phyloP scores from a whole-genome alignment of 768 basidiomycete genomes.

The Lactifluus piperatus region DNA sequence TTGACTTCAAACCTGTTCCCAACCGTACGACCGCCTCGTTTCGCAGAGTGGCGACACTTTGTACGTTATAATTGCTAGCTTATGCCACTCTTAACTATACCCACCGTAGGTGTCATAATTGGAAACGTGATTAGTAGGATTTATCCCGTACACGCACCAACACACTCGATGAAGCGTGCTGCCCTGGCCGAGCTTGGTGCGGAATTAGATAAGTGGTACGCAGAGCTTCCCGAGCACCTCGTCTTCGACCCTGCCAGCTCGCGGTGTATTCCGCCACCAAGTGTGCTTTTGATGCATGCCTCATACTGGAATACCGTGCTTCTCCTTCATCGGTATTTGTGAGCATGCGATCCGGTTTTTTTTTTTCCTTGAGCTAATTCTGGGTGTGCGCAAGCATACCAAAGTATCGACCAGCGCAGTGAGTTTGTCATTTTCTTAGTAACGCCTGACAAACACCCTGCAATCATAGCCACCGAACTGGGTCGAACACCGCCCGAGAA shows the following conservation, averaged over 20 bases:
- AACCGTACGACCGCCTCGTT: conserved; percentile 46
- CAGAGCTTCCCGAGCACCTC: conserved; percentile 55
- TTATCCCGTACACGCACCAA: conserved; percentile 54
- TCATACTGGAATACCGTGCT: conserved; percentile 72
- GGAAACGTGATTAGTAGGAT: conserved; percentile 58
- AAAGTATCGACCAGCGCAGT: conserved; percentile 52
- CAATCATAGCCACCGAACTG: conserved; percentile 2
- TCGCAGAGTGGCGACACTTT: conserved; percentile 46
- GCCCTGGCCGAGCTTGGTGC: conserved; percentile 50
- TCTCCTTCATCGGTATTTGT: conserved; percentile 73
- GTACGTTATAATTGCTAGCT: conserved; percentile 32
- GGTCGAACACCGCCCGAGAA: conserved; percentile 15
- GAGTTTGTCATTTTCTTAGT: conserved; percentile 18
- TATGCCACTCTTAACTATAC: background rate
- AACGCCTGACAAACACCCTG: background rate
- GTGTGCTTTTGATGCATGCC: conserved; percentile 59
- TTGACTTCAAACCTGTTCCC: conserved; percentile 40
- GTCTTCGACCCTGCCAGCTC: conserved; percentile 50
- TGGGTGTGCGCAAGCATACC: conserved; percentile 44
- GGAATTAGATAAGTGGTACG: conserved; percentile 66
- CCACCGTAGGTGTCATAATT: conserved; percentile 47
- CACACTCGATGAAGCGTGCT: conserved; percentile 39
- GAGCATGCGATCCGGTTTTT: conserved; percentile 27
- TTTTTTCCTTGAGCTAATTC: background rate
- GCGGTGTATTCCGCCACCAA: conserved; percentile 48